Conservation (phyloP, 202 grass and related monocot species). For the Zizania palustris region DNA sequence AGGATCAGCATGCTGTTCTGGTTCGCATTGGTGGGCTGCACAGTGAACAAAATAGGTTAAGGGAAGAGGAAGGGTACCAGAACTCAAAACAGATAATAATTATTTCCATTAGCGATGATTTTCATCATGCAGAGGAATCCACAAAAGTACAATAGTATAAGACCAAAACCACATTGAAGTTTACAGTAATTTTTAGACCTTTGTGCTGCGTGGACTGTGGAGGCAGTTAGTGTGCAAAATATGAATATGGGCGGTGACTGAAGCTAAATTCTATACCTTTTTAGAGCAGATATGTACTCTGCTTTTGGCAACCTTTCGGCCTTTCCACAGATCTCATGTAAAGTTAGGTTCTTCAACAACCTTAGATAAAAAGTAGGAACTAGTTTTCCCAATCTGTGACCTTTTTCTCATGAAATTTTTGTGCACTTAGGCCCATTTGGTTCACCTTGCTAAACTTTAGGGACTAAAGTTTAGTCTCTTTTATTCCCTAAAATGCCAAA, state of each 20-base stretch:
- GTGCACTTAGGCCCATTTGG: not conserved
- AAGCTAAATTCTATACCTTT: constrained; percentile 29
- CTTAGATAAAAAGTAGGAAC: not conserved
- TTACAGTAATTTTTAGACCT: constrained; percentile 21
- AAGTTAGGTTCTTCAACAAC: not conserved
- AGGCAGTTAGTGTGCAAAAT: constrained; percentile 25
- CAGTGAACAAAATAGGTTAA: not conserved
- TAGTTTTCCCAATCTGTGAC: not conserved
- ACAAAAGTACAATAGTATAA: not conserved
- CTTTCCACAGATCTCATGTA: not conserved
- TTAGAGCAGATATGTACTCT: constrained; percentile 20
- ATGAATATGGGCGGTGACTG: constrained; percentile 3
- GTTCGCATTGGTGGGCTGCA: constrained; percentile 58
- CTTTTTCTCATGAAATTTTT: not conserved
- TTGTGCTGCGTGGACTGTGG: not conserved
- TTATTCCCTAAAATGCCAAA: too few species aligned
- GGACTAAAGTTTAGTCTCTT: too few species aligned
- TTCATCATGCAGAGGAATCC: not conserved
- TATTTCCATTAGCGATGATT: not conserved
- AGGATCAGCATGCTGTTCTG: constrained; percentile 89
- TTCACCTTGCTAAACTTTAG: too few species aligned
- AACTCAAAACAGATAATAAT: constrained; percentile 18
- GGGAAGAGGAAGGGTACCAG: not conserved
- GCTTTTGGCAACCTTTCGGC: not conserved
- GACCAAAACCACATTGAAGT: constrained; percentile 21